These are phyloP conservation scores for Aspergillus indologenus DNA, from an alignment of 495 filamentous ascomycete species.

Conservation along the genomic window DNA sequence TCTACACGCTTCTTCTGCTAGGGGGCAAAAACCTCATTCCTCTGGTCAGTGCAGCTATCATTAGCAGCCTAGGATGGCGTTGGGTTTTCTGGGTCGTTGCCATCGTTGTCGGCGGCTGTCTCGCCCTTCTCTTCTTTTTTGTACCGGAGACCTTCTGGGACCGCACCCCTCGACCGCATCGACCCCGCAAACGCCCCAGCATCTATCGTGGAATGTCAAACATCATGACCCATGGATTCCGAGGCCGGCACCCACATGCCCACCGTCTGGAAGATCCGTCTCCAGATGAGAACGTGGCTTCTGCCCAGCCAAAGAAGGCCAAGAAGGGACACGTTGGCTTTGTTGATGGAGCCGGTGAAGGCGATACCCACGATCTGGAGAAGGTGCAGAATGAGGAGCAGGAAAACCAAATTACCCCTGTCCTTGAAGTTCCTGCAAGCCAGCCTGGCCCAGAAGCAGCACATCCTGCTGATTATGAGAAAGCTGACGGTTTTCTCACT, in stretches of 20 bases:
- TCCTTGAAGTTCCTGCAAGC: neutral
- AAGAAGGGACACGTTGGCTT: constrained; percentile 57
- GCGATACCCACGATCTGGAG: constrained; percentile 6
- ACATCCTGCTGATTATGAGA: constrained; percentile 15
- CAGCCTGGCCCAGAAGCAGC: constrained; percentile 3
- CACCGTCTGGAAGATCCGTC: constrained; percentile 16
- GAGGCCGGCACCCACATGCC: constrained; percentile 31
- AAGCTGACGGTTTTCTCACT: constrained; percentile 11
- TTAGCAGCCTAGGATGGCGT: constrained; percentile 74
- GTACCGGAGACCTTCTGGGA: constrained; percentile 98
- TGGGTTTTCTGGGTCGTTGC: constrained; percentile 95
- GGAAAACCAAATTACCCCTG: neutral
- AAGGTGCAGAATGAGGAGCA: constrained; percentile 10
- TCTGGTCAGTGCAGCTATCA: constrained; percentile 82
- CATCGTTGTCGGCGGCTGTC: constrained; percentile 74
- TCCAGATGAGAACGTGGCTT: constrained; percentile 11
- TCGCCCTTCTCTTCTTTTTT: constrained; percentile 78
- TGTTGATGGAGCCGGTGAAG: constrained; percentile 30
- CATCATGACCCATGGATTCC: constrained; percentile 35
- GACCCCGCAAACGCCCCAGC: constrained; percentile 32
- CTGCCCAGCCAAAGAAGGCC: constrained; percentile 18
- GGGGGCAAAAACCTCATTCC: constrained; percentile 93
- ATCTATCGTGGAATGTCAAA: constrained; percentile 41
- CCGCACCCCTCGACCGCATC: constrained; percentile 66
- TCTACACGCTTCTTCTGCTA: constrained; percentile 86